Evolutionary conservation across 2,329 filamentous ascomycete genomes (phyloP), one percentile per base, ranked within the genome.

Genomic region (Trichoderma afroharzianum): DNA sequence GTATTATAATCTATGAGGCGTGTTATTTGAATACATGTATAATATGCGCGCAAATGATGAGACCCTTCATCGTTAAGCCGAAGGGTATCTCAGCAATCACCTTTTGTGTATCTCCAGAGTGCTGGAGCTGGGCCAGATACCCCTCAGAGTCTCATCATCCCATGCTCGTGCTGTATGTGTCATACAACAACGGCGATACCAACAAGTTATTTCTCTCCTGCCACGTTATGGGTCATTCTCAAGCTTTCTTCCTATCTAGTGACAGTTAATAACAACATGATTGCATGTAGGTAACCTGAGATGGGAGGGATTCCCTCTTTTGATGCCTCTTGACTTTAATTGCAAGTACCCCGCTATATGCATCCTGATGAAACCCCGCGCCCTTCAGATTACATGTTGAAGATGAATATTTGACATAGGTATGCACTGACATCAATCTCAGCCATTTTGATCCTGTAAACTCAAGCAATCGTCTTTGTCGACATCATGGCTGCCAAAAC

Each of bases 401-500:
- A 28, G 15, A 55, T 8, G 21, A 6, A 39, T 39, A 30, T 8
- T 39, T 39, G 36, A 39, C 18, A 7, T 43, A n/a, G n/a, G n/a
- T n/a, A 15, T 43, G 36, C 14, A 28, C 36, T 15, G 21, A 26
- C 12, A 26, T 55, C 30, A 26, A 26, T 14, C n/a, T 55, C 18
- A 11, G 21, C 30, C 6, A n/a, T 36, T 55, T 66, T 24, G 24
- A 18, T 28, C 33, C 15, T 26, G 15, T 36, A 66, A 66, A 30
- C 18, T 36, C 21, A n/a, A 53, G 11, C 9, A n/a, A 39, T 36
- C 24, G 2, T 21, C 4, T 15, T 9, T 15, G 33, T 30, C 36
- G 6, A 21, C 18, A 26, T 36, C 50, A 70, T 70, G 68, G 68
- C 68, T 64, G 68, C 68, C 68, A 70, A 64, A 64, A 62, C 57